phyloP scores from a whole-genome alignment of 257 asterid genomes.

The Solanum lycopersicoides region DNA sequence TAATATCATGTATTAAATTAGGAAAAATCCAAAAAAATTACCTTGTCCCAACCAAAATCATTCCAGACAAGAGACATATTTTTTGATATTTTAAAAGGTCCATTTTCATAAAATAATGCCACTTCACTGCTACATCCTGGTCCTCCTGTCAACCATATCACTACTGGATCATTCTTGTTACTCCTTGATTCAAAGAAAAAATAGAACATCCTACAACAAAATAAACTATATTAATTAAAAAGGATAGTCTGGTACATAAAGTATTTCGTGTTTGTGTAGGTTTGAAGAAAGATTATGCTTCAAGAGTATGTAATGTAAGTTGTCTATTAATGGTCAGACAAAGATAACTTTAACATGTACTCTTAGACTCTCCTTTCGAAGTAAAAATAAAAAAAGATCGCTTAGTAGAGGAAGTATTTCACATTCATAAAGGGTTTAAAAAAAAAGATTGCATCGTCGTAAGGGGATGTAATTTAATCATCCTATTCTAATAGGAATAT shows the following conservation, averaged over 20 bases:
- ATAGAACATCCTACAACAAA: constrained; percentile 68
- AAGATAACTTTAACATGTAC: neutral
- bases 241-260: neutral
- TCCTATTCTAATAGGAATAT: neutral
- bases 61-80: constrained; percentile 57
- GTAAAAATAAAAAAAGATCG: too few species aligned
- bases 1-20: neutral
- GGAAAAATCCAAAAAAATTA: neutral
- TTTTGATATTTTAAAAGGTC: constrained; percentile 50
- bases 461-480: neutral
- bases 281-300: neutral
- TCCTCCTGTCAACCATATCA: constrained; percentile 77
- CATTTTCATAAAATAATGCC: constrained; percentile 78
- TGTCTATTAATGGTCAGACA: neutral
- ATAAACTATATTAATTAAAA: neutral
- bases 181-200: constrained; percentile 63
- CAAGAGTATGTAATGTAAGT: neutral
- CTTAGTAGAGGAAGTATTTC: too few species aligned
- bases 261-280: neutral
- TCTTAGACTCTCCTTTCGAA: neutral
- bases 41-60: constrained; percentile 88
- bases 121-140: constrained; percentile 77
- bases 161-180: constrained; percentile 45
- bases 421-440: neutral
- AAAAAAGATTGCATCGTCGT: neutral